Evolutionary conservation across 306 rosid genomes (phyloP).

Genomic region (Prunus salicina): DNA sequence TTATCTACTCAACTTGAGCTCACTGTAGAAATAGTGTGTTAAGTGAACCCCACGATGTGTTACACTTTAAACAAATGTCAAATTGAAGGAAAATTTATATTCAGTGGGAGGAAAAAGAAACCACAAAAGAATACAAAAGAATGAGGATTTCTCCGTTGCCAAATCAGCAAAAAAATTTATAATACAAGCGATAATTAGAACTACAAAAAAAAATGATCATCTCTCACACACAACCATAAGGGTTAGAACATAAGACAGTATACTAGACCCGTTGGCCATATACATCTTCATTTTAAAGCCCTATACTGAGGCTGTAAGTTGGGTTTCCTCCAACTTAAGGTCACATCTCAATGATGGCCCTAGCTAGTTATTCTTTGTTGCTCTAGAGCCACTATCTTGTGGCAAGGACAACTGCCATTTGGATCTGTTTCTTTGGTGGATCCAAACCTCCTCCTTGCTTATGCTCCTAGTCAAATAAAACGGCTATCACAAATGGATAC

Average conservation of each 20-base stretch:
- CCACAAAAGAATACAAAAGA: too few species aligned
- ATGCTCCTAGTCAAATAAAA: conserved; percentile 26
- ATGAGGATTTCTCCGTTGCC: too few species aligned
- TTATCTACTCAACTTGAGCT: conserved; percentile 22
- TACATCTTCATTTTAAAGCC: background rate
- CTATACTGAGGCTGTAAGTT: background rate
- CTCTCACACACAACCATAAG: too few species aligned
- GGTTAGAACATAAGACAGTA: too few species aligned
- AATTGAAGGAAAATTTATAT: too few species aligned
- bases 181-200: too few species aligned
- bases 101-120: too few species aligned
- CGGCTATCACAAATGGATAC: conserved; percentile 10
- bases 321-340: conserved; percentile 14
- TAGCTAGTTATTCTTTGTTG: background rate
- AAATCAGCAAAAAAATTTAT: too few species aligned
- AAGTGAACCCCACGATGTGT: too few species aligned
- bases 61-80: too few species aligned
- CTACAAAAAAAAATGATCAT: rapidly evolving
- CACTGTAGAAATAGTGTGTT: conserved; percentile 23
- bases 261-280: too few species aligned
- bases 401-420: background rate
- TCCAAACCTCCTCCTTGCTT: background rate
- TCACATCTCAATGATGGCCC: background rate
- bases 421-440: conserved; percentile 8
- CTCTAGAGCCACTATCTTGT: background rate